Percentiles rank a stretch among this genome's conserved stretches.
Evolutionary conservation across 257 asterid genomes (phyloP).

Genomic region (Gentiana macrophylla): DNA sequence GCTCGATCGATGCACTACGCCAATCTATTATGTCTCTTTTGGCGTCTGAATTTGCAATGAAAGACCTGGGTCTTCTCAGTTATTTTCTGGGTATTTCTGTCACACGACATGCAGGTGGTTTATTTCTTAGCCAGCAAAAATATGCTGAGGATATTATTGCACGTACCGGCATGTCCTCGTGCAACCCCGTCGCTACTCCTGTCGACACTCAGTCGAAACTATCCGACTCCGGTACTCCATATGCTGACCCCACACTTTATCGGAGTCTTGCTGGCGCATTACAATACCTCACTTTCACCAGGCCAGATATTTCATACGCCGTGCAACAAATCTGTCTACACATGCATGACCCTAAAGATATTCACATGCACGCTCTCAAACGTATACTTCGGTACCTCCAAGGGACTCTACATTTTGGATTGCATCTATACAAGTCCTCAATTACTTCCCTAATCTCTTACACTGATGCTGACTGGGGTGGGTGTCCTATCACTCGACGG

Average conservation of each 20-base stretch:
- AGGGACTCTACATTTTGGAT: not conserved
- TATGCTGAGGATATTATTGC: not conserved
- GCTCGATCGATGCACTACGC: not conserved
- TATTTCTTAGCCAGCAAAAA: not conserved
- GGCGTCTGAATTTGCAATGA: not conserved
- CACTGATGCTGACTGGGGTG: not conserved
- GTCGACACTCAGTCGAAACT: not conserved
- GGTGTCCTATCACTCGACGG: not conserved
- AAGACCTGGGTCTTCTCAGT: not conserved
- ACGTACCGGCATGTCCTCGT: not conserved
- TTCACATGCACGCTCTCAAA: too few species aligned
- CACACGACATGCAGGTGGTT: too few species aligned
- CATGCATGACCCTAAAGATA: not conserved
- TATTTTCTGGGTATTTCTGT: not conserved
- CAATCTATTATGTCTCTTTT: not conserved
- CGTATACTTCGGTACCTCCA: not conserved
- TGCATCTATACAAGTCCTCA: not conserved
- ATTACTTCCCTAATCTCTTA: not conserved
- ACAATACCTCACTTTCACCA: not conserved
- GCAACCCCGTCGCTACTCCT: not conserved
- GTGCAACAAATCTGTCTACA: not conserved
- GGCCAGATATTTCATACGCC: not conserved
- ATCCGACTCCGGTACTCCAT: not conserved
- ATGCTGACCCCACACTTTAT: not conserved
- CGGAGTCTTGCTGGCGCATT: not conserved